Evolutionary conservation across 2,329 filamentous ascomycete genomes (phyloP).

Genomic region (Tolypocladium endophyticum): DNA sequence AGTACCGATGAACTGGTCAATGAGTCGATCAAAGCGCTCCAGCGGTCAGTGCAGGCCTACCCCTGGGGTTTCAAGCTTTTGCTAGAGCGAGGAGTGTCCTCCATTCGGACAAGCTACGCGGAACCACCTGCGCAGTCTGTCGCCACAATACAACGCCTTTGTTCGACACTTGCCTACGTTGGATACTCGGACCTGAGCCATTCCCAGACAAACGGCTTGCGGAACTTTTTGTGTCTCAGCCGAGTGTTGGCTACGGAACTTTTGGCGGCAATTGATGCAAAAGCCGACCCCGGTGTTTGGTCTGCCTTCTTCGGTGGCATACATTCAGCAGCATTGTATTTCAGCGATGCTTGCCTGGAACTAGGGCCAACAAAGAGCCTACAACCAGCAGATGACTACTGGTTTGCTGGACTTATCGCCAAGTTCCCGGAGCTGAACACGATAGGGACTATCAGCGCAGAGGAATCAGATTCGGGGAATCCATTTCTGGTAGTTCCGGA

Average conservation of each 20-base stretch:
- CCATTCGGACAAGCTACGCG: slow-evolving; percentile 14
- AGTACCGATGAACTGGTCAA: slow-evolving; percentile 27
- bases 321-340: slow-evolving; percentile 23
- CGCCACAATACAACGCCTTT: slow-evolving; percentile 22
- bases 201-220: slow-evolving; percentile 15
- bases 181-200: slow-evolving; percentile 32
- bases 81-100: slow-evolving; percentile 14
- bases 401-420: slow-evolving; percentile 13
- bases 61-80: slow-evolving; percentile 24
- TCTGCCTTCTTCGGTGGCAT: slow-evolving; percentile 26
- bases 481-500: slow-evolving; percentile 3
- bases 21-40: slow-evolving; percentile 29
- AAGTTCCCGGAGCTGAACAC: slow-evolving; percentile 17
- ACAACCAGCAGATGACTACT: slow-evolving; percentile 8
- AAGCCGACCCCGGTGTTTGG: slow-evolving; percentile 21
- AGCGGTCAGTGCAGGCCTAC: slow-evolving; percentile 25
- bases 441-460: slow-evolving; percentile 1
- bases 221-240: slow-evolving; percentile 29
- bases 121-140: slow-evolving; percentile 9
- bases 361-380: background rate
- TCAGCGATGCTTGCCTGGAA: slow-evolving; percentile 27
- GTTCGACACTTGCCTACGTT: slow-evolving; percentile 36
- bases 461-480: background rate
- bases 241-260: slow-evolving; percentile 24
- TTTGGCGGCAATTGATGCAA: slow-evolving; percentile 21